Evolutionary conservation across 495 filamentous ascomycete species (phyloP), one percentile per base, ranked within the genome.

Genomic region (Lasiosphaeris hirsuta): DNA sequence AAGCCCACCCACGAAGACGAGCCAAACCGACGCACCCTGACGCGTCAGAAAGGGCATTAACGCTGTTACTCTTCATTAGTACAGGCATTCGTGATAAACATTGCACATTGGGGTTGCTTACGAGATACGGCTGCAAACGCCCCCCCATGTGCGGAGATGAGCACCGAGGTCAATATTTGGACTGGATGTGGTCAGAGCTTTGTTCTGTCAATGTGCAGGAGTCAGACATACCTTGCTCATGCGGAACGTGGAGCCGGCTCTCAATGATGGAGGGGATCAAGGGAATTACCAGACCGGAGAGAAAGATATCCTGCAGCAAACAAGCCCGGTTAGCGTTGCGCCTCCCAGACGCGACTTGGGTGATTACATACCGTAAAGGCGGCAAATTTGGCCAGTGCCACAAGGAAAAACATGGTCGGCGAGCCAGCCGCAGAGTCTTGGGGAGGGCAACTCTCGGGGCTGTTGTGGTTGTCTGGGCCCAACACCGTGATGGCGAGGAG

Each of bases 161-260:
- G 58, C 13, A 70, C 56, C 3, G 68, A 64, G 7, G 54, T 62
- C 63, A 66, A 63, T 44, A 70, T 60, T 56, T 69, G 68, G 9
- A 67, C 61, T 68, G 4, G 1, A 13, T 15, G 9, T n/a, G 47
- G 53, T 38, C 59, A 56, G 42, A 45, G 7, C 17, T 2, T 11
- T 11, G 6, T 9, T 33, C 6, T 14, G 44, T 17, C 0, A 35
- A 33, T 17, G 19, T 7, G 18, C 10, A 4, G 9, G 0, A 5
- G 30, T n/a, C 2, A 35, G n/a, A 39, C 48, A 23, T 51, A 66
- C 63, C 51, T 61, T 68, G 65, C 11, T 61, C 57, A 3, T 44
- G 48, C 1, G 59, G 62, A 11, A 63, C 51, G 14, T 57, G 38
- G 3, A 55, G 44, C 10, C 53, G 55, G 15, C 10, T 45, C 17